phyloP scores from a whole-genome alignment of 176 grass and related monocot species.

The Alloteropsis semialata region DNA sequence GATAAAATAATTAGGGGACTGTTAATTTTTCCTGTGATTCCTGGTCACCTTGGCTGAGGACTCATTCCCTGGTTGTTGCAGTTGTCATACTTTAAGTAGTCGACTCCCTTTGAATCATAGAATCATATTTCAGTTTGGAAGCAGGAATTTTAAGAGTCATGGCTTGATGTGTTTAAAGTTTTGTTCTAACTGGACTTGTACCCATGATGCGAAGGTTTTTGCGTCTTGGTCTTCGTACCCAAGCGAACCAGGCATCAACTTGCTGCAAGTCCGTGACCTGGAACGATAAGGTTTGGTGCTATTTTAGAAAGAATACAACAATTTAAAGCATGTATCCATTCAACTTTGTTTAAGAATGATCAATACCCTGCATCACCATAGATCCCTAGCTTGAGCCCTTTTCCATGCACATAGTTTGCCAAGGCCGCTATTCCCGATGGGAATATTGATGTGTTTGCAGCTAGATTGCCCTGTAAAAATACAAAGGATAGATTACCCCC shows the following conservation, averaged over 20 bases:
- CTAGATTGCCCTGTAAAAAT: constrained; percentile 38
- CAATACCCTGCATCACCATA: constrained; percentile 54
- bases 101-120: not conserved
- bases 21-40: not conserved
- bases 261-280: constrained; percentile 46
- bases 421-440: constrained; percentile 46
- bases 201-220: constrained; percentile 42
- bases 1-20: not conserved
- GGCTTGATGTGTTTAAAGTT: not conserved
- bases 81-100: constrained; percentile 19
- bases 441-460: constrained; percentile 39
- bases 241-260: constrained; percentile 39
- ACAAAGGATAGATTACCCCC: not conserved
- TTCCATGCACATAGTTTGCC: constrained; percentile 49
- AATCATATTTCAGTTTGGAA: not conserved
- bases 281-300: not conserved
- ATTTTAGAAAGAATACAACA: not conserved
- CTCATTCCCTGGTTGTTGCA: constrained; percentile 4
- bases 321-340: not conserved
- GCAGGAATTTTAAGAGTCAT: not conserved
- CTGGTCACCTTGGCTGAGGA: not conserved
- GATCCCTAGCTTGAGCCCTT: constrained; percentile 53
- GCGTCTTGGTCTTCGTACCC: constrained; percentile 49
- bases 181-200: not conserved
- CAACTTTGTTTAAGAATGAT: not conserved